These are phyloP conservation scores for Naganishia kalamii DNA, from an alignment of 768 basidiomycete genomes.

Conservation along the genomic window DNA sequence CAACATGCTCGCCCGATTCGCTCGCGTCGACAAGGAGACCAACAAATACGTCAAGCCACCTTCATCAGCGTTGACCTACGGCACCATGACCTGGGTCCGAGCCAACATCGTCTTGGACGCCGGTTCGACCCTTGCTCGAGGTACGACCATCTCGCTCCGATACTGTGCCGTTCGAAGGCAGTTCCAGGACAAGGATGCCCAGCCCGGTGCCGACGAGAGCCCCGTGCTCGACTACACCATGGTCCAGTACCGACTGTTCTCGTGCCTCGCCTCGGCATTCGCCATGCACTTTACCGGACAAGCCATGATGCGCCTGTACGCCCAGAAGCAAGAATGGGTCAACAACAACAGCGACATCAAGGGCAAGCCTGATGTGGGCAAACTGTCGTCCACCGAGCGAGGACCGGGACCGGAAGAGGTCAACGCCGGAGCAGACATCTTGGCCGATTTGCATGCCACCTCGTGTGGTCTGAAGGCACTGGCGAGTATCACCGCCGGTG, in stretches of 20 bases:
- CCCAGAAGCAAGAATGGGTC: slow-evolving; percentile 22
- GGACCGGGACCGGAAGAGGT: slow-evolving; percentile 21
- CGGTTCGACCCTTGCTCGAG: slow-evolving; percentile 33
- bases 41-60: slow-evolving; percentile 30
- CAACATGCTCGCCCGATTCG: slow-evolving; percentile 36
- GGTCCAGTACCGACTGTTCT: slow-evolving; percentile 35
- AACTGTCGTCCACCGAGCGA: slow-evolving; percentile 25
- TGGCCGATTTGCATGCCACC: slow-evolving; percentile 38
- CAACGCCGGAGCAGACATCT: slow-evolving; percentile 8
- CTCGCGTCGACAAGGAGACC: slow-evolving; percentile 30
- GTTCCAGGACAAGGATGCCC: slow-evolving; percentile 39
- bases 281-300: slow-evolving; percentile 28
- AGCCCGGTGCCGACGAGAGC: slow-evolving; percentile 27
- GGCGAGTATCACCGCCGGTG: slow-evolving; percentile 31
- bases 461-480: slow-evolving; percentile 35
- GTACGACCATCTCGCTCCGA: slow-evolving; percentile 37
- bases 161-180: slow-evolving; percentile 38
- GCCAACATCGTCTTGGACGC: slow-evolving; percentile 35
- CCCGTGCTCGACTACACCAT: slow-evolving; percentile 39
- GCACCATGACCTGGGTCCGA: slow-evolving; percentile 24
- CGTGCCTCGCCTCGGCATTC: slow-evolving; percentile 23
- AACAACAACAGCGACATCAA: slow-evolving; percentile 30
- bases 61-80: slow-evolving; percentile 31
- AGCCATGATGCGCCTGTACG: slow-evolving; percentile 18
- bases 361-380: slow-evolving; percentile 27